Evolutionary conservation across 306 rosid species (phyloP).

Genomic region (Sindora glabra): DNA sequence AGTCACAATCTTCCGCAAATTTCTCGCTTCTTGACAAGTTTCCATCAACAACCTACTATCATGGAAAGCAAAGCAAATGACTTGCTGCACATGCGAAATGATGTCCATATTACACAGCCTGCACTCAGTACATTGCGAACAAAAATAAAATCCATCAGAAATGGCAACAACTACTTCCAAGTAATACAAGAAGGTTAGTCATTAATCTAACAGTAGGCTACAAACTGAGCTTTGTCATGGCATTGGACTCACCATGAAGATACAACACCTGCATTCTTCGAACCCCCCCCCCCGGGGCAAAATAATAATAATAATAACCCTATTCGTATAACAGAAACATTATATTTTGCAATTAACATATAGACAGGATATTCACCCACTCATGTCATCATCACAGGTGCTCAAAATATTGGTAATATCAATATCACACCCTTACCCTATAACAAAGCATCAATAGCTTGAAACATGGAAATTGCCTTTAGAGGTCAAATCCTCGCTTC

Average conservation of each 20-base stretch:
- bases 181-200: not conserved
- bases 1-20: conserved; percentile 88
- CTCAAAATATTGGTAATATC: no score
- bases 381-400: no score
- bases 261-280: no score
- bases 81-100: conserved; percentile 94
- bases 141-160: conserved; percentile 2
- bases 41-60: conserved; percentile 97
- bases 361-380: no score
- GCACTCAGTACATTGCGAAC: conserved; percentile 33
- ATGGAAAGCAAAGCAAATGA: conserved; percentile 97
- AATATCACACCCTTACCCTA: no score
- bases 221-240: not conserved
- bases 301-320: no score
- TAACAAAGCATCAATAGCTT: no score
- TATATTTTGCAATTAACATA: no score
- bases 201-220: not conserved
- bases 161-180: not conserved
- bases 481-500: not conserved
- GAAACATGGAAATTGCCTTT: not conserved
- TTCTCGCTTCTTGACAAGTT: conserved; percentile 98
- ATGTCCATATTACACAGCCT: conserved; percentile 98
- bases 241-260: not conserved
- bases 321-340: no score
- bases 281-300: no score